Conservation (phyloP, 805 yeast genomes). For the Ogataea glucozyma region DNA sequence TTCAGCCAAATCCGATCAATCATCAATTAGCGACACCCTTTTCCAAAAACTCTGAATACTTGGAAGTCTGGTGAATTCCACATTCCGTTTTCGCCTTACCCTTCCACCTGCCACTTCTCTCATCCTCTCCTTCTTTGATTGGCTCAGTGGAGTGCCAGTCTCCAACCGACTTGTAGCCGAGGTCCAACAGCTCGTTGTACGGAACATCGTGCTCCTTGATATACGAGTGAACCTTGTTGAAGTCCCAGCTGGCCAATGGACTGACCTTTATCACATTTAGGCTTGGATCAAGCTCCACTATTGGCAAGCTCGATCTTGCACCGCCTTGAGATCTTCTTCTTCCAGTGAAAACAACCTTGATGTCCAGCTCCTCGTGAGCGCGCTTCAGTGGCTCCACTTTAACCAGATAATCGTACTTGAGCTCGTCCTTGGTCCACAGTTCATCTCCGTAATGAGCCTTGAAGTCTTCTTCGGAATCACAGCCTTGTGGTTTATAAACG, state of each 20-base stretch:
- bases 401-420: constrained; percentile 77
- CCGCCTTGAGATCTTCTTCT: constrained; percentile 91
- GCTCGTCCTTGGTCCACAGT: constrained; percentile 83
- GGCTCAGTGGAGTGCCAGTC: constrained; percentile 95
- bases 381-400: constrained; percentile 92
- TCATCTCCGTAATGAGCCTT: constrained; percentile 66
- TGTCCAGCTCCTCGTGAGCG: constrained; percentile 71
- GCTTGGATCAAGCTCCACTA: constrained; percentile 71
- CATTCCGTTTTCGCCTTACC: constrained; percentile 92
- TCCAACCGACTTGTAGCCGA: constrained; percentile 89
- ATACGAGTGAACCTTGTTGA: constrained; percentile 67
- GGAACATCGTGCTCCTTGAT: constrained; percentile 75
- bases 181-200: constrained; percentile 77
- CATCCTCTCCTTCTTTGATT: constrained; percentile 89
- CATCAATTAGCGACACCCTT: constrained; percentile 22
- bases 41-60: constrained; percentile 62
- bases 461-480: constrained; percentile 61
- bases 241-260: constrained; percentile 84
- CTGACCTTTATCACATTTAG: constrained; percentile 81
- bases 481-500: constrained; percentile 65
- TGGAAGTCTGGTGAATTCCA: constrained; percentile 84
- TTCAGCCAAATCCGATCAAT: too few relatives aligned
- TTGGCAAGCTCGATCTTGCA: constrained; percentile 66
- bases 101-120: constrained; percentile 96
- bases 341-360: constrained; percentile 89